Base-by-base conservation (phyloP, 306 rosid genomes). In the Gleditsia sinensis region DNA sequence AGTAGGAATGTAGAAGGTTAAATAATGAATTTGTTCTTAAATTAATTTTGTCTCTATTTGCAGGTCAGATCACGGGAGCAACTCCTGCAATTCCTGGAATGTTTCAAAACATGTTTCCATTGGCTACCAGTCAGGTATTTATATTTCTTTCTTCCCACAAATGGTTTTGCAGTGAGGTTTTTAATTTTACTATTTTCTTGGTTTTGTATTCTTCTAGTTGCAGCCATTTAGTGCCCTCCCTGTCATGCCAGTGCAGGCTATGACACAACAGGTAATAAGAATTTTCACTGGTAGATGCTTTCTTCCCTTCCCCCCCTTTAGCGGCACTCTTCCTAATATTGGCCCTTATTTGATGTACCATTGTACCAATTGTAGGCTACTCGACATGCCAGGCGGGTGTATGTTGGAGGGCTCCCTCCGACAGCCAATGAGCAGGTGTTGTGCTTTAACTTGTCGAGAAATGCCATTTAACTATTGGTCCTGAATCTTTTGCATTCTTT, bases 231-330 rank as follows among this genome's bases (percentile, higher is more conserved):
- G 88, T 58, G 88, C 95, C 8, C 89, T 94, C 48, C 96, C 99
- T 27, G 95, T 94, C 69, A 92, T 94, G 99, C 99, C 99, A 20
- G 95, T 94, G 66, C 99, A 94, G 85, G 99, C 99, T 72, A 94
- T 94, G 99, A 94, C 99, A 53, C 99, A 94, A 66, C 99, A 94
- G 99, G 99, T 92, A 74, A 69, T 25, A 58, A 32, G 30, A 9
- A 36, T 58, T 69, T 69, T 25, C 19, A 12, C 7, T 75, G 27
- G 23, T 7, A 24, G 32, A 34, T 8, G 9, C 7, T 78, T 55
- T 49, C 6, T 23, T 51, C 55, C 3, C 54, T 46, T 48, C 45
- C 67, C 5, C 5, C 9, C 7, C 7, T 34, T 45, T 9, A 21
- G 25, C 28, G 51, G 11, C 24, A 39, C 39, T 55, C 46, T 24